Conservation (phyloP, 2,329 filamentous ascomycete species). For the Penicillium vulpinum region DNA sequence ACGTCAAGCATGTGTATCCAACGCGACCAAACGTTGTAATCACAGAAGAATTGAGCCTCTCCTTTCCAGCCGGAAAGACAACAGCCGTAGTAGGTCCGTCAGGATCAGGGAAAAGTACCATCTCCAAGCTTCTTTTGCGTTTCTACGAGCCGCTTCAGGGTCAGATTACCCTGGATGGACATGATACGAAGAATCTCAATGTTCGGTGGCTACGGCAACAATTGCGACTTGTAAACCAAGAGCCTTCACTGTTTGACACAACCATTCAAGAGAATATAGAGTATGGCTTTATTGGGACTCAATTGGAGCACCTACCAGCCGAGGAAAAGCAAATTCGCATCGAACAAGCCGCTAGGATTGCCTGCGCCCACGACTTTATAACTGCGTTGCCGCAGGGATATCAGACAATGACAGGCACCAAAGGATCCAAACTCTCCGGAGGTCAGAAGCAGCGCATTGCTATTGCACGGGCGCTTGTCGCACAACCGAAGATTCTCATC, state of each 20-base stretch:
- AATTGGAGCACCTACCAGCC: background rate
- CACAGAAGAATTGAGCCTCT: background rate
- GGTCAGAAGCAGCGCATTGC: slow-evolving; percentile 78
- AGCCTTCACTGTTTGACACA: background rate
- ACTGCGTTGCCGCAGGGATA: background rate
- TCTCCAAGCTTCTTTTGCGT: background rate
- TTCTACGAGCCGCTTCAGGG: background rate
- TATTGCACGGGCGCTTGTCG: slow-evolving; percentile 73
- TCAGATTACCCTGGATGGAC: background rate
- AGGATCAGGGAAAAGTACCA: background rate
- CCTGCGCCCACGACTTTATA: background rate
- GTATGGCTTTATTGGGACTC: background rate
- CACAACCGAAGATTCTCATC: slow-evolving; percentile 68
- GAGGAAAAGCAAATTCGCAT: background rate
- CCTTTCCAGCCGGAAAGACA: background rate
- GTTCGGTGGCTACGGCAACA: background rate
- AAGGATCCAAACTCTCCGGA: slow-evolving; percentile 68
- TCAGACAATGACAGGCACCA: slow-evolving; percentile 69
- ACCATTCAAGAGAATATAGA: background rate
- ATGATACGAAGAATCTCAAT: background rate
- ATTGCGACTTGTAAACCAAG: background rate
- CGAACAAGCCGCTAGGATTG: background rate
- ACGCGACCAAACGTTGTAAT: background rate
- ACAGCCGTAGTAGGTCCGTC: background rate
- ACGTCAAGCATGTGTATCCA: background rate